Evolutionary conservation across 2,329 filamentous ascomycete species (phyloP).

Genomic region (Ceratocystis colombiana): DNA sequence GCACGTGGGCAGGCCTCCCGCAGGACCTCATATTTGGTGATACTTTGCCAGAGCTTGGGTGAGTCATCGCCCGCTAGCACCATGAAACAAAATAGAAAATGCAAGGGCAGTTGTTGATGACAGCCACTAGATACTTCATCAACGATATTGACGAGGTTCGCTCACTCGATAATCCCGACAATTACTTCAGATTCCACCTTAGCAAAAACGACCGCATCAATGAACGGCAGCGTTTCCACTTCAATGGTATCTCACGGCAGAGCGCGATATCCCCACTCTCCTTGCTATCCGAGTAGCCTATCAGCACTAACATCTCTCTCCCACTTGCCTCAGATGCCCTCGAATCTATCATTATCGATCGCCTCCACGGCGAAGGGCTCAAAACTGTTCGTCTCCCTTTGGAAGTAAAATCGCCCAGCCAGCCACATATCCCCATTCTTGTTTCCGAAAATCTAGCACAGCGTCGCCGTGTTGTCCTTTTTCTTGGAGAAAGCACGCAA

Average conservation of each 20-base stretch:
- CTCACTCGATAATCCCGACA: conserved; percentile 54
- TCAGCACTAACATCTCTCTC: not conserved
- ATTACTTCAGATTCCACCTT: conserved; percentile 64
- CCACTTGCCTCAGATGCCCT: conserved; percentile 45
- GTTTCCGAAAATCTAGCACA: conserved; percentile 41
- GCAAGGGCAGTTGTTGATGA: not conserved
- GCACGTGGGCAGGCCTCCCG: conserved; percentile 58
- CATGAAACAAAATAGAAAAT: too few relatives aligned
- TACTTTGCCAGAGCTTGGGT: conserved; percentile 65
- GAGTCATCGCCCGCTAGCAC: conserved; percentile 28
- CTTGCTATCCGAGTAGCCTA: not conserved
- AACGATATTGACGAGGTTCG: conserved; percentile 66
- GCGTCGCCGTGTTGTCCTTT: conserved; percentile 56
- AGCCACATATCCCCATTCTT: conserved; percentile 61
- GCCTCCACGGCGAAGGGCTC: conserved; percentile 53
- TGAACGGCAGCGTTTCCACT: conserved; percentile 59
- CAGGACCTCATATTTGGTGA: conserved; percentile 55
- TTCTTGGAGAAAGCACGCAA: conserved; percentile 62
- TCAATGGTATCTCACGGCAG: conserved; percentile 50
- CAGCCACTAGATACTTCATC: conserved; percentile 57
- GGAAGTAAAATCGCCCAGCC: conserved; percentile 32
- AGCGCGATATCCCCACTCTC: not conserved
- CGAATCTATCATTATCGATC: conserved; percentile 48
- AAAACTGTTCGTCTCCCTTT: conserved; percentile 52
- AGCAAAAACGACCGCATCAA: conserved; percentile 69